phyloP scores from a whole-genome alignment of 108 stramenopile genomes.

The Fistulifera pelliculosa region DNA sequence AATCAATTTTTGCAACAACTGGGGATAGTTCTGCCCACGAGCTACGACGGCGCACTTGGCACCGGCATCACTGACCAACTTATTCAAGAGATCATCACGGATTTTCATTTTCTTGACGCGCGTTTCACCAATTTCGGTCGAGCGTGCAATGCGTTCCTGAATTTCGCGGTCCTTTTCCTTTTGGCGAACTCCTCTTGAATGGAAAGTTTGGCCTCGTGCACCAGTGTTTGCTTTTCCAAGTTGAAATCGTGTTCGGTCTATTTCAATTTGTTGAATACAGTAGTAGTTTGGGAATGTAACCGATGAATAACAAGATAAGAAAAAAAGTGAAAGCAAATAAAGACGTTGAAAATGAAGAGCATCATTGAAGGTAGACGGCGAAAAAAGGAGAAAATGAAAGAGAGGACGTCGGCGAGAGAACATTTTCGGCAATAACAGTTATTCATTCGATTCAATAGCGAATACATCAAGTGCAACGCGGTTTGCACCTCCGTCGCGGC shows the following conservation, averaged over 20 bases:
- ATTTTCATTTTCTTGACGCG: conserved; percentile 97
- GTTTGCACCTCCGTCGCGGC: no score
- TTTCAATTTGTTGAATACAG: background rate
- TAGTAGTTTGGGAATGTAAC: no score
- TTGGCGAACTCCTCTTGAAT: conserved; percentile 96
- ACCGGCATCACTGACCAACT: conserved; percentile 63
- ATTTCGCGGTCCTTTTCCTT: conserved; percentile 95
- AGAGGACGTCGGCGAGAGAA: no score
- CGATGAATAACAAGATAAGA: background rate
- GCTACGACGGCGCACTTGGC: conserved; percentile 75
- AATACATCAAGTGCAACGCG: no score
- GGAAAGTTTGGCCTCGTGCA: conserved; percentile 95
- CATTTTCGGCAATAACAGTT: no score
- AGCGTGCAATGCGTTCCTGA: conserved; percentile 89
- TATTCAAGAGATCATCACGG: conserved; percentile 87
- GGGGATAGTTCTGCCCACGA: conserved; percentile 82
- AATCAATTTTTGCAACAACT: conserved; percentile 90
- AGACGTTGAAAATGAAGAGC: no score
- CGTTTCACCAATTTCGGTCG: conserved; percentile 89
- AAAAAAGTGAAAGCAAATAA: background rate
- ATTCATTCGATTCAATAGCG: no score
- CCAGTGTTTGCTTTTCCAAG: conserved; percentile 98
- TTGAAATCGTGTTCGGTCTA: conserved; percentile 96
- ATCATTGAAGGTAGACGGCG: no score
- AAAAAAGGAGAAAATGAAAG: no score